Base-by-base conservation (phyloP, 1,284 basidiomycete species). In the Stygiomarasmius scandens region DNA sequence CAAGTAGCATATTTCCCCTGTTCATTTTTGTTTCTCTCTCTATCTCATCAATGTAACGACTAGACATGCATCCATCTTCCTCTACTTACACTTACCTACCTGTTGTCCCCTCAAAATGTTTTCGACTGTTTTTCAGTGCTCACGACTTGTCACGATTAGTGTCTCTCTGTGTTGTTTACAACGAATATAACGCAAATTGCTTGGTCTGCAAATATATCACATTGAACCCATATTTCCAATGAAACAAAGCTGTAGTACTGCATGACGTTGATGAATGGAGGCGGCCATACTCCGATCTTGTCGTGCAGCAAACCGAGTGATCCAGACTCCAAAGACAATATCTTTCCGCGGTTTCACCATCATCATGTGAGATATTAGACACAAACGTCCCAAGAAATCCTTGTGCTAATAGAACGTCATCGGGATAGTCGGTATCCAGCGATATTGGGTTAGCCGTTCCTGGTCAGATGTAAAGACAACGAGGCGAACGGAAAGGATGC, bases 21-120 rank as follows among this genome's bases (percentile, higher is more conserved):
- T 52, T 54, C 59, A 58, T 59, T 60, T 59, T 53, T 58, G 67
- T 64, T 67, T 54, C 63, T 67, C 62, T 66, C 52, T 62, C 61
- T 63, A 55, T 51, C 62, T 63, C 65, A 73, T 71, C 74, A 74
- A 66, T 86, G 84, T 86, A 85, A 86, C 77, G 79, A 85, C 79
- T 85, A 87, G 83, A 84, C 78, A 87, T 83, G 79, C 80, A 77
- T 70, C 66, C 69, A 66, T 64, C 66, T 63, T 63, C 63, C 69
- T 61, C 66, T 67, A 66, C 64, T 70, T 67, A 69, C 66, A 65
- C 64, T 63, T 65, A 63, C 63, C 60, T 64, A 69, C 64, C 68
- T 69, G 61, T 69, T 63, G 67, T 64, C 65, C 65, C 66, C 65
- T 64, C 58, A 64, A 63, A 66, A 61, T 64, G 62, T 63, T 68